Evolutionary conservation across 345 rosid genomes (phyloP).

Genomic region (Euphorbia tirucalli): DNA sequence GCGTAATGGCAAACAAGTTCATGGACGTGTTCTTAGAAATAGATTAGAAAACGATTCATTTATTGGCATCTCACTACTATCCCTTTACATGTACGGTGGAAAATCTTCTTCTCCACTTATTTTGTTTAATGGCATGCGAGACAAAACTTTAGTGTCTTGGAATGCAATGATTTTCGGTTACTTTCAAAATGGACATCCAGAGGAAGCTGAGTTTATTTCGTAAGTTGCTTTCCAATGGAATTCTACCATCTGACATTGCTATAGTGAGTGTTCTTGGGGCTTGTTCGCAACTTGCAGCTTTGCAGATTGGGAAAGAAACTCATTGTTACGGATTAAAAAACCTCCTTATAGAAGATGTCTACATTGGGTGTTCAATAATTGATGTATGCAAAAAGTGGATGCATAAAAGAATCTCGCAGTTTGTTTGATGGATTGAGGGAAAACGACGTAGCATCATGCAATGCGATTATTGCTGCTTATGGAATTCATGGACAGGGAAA

Average conservation of each 20-base stretch:
- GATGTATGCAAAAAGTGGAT: conserved; percentile 32
- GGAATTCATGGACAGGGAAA: conserved; percentile 22
- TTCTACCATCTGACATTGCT: conserved; percentile 43
- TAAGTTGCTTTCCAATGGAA: conserved; percentile 41
- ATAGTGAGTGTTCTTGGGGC: conserved; percentile 42
- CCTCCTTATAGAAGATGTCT: conserved; percentile 26
- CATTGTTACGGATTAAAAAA: conserved; percentile 55
- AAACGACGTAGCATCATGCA: conserved; percentile 20
- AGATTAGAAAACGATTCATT: conserved; percentile 45
- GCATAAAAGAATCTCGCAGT: conserved; percentile 18
- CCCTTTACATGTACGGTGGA: conserved; percentile 51
- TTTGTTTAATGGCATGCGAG: conserved; percentile 46
- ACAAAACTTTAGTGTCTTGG: conserved; percentile 57
- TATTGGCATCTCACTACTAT: conserved; percentile 45
- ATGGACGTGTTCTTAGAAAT: conserved; percentile 49
- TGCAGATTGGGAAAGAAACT: conserved; percentile 54
- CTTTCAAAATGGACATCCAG: conserved; percentile 51
- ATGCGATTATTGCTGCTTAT: conserved; percentile 22
- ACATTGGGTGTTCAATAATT: conserved; percentile 20
- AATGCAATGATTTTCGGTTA: conserved; percentile 55
- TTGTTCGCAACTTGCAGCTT: conserved; percentile 56
- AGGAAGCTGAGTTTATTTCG: conserved; percentile 50
- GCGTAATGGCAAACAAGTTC: conserved; percentile 45
- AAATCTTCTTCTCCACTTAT: conserved; percentile 38
- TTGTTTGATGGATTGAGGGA: conserved; percentile 11